phyloP scores from a whole-genome alignment of 2,329 filamentous ascomycete species.

The Venturiaceae sp. region DNA sequence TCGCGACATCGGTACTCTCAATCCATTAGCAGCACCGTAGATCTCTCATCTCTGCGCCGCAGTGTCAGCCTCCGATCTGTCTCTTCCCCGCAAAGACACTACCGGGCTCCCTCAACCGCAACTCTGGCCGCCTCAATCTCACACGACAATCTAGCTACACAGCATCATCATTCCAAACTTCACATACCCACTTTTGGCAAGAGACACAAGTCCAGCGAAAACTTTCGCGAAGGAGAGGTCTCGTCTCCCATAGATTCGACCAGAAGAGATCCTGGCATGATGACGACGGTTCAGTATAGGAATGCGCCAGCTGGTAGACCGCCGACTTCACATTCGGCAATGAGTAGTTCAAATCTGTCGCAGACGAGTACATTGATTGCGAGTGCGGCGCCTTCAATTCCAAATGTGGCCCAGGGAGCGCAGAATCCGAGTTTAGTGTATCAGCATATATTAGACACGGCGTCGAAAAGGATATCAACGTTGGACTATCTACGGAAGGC shows the following conservation, averaged over 20 bases:
- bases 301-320: not conserved
- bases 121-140: conserved; percentile 24
- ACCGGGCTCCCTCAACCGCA: conserved; percentile 15
- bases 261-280: conserved; percentile 8
- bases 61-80: conserved; percentile 7
- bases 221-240: conserved; percentile 12
- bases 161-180: conserved; percentile 24
- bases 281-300: conserved; percentile 7
- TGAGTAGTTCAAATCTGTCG: not conserved
- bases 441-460: conserved; percentile 70
- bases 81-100: conserved; percentile 29
- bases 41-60: conserved; percentile 5
- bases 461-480: conserved; percentile 87
- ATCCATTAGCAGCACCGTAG: not conserved
- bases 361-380: not conserved
- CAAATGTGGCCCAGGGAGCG: not conserved
- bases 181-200: conserved; percentile 26
- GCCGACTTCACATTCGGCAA: conserved; percentile 1
- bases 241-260: not conserved
- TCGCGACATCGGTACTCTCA: conserved; percentile 1
- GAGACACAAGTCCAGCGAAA: conserved; percentile 25
- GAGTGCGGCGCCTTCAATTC: not conserved
- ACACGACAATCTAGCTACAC: not conserved
- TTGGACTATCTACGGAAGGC: conserved; percentile 87
- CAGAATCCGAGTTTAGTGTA: conserved; percentile 48